Base-by-base conservation (phyloP, 1,284 basidiomycete species). In the Neonothopanus nambi region DNA sequence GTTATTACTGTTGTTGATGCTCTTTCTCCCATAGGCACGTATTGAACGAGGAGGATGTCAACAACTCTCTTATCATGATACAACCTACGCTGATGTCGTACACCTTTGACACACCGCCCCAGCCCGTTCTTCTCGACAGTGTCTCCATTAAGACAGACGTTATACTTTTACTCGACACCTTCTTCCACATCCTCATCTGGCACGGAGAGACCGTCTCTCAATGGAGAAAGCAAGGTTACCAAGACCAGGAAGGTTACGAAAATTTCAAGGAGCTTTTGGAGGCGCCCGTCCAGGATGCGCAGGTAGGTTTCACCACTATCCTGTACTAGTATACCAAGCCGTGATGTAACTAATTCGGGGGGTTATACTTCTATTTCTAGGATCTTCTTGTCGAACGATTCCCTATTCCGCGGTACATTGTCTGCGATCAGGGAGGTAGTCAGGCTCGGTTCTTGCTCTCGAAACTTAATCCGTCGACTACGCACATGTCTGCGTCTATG, bases 181-280 rank as follows among this genome's bases (percentile, higher is more conserved):
- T 98, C 84, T 99, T 99, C 93, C 97, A 99, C 70, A 98, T 99
- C 63, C 89, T 99, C 65, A 99, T 99, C 73, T 99, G 98, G 90
- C 95, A 99, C 69, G 97, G 97, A 26, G 94, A 96, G 72, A 95
- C 95, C 15, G 84, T 99, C 51, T 95, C 96, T 0, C 91, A 95
- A 70, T 99, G 97, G 97, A 84, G 96, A 54, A 98, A 99, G 73
- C 93, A 94, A n/a, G 95, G 95, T 6, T 99, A 99, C 68, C 97
- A 99, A 68, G 95, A 99, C 8, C 95, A 98, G 73, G 96, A 98
- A 67, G 96, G 95, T 33, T 98, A 99, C 63, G 97, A 98, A 70
- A 98, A 98, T 75, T 94, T 99, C 74, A 95, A 95, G 67, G 95
- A 98, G 72, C 76, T 98, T 53, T 80, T 99, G 36, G 93, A 94